Conservation (phyloP, 108 stramenopile genomes). For the Phaeodactylum tricornutum region DNA sequence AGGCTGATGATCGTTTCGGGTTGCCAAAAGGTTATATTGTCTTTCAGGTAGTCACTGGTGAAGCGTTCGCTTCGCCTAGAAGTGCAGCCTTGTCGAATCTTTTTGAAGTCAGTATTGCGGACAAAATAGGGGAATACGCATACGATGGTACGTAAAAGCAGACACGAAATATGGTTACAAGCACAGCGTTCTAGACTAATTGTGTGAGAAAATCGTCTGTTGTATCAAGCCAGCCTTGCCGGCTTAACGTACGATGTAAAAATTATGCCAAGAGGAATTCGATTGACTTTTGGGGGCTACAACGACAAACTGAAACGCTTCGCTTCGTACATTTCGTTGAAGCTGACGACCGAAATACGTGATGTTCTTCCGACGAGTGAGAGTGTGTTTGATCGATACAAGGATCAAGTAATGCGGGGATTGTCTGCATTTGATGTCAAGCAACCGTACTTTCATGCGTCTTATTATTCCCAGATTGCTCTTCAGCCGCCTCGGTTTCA, state of each 20-base stretch:
- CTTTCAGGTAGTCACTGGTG: conserved; percentile 56
- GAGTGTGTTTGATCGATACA: conserved; percentile 74
- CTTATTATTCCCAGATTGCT: conserved; percentile 41
- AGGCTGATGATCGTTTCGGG: conserved; percentile 68
- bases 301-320: conserved; percentile 69
- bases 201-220: neutral
- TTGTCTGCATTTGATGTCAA: conserved; percentile 58
- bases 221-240: conserved; percentile 57
- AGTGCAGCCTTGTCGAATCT: conserved; percentile 55
- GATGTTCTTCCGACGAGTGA: conserved; percentile 55
- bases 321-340: conserved; percentile 51
- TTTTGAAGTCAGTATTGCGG: conserved; percentile 56
- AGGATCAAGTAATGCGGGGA: conserved; percentile 51
- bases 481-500: conserved; percentile 47
- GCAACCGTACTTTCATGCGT: conserved; percentile 71
- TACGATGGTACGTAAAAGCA: conserved; percentile 17
- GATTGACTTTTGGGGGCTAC: conserved; percentile 82
- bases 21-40: conserved; percentile 74
- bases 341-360: conserved; percentile 39
- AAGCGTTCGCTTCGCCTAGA: conserved; percentile 41
- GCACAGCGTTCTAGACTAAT: neutral
- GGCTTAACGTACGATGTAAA: conserved; percentile 68
- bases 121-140: conserved; percentile 65
- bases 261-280: conserved; percentile 61
- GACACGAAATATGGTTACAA: neutral